phyloP scores from a whole-genome alignment of 2,329 filamentous ascomycete genomes.

The Ramularia endophylla region DNA sequence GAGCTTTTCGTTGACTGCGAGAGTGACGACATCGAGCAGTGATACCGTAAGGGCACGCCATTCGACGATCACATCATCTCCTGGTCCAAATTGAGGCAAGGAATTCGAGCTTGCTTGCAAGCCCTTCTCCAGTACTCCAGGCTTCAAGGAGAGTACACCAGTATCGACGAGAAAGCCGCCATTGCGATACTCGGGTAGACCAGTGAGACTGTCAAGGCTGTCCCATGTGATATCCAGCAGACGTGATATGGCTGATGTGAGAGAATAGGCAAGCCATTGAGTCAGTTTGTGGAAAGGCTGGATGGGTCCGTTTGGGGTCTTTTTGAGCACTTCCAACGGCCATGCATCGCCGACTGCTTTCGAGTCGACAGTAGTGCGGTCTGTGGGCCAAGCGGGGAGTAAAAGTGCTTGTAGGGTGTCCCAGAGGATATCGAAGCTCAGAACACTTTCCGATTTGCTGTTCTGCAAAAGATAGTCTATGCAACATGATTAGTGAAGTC shows the following conservation, averaged over 20 bases:
- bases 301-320: slow-evolving; percentile 59
- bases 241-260: slow-evolving; percentile 85
- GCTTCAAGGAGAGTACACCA: slow-evolving; percentile 71
- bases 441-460: slow-evolving; percentile 79
- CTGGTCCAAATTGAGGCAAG: slow-evolving; percentile 64
- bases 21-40: slow-evolving; percentile 65
- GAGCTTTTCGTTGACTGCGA: slow-evolving; percentile 62
- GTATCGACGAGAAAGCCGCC: slow-evolving; percentile 83
- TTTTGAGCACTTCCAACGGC: slow-evolving; percentile 52
- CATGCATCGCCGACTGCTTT: slow-evolving; percentile 88
- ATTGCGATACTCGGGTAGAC: slow-evolving; percentile 86
- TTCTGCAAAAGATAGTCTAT: slow-evolving; percentile 87
- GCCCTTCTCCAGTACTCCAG: slow-evolving; percentile 63
- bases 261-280: slow-evolving; percentile 89
- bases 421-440: slow-evolving; percentile 85
- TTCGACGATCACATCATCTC: slow-evolving; percentile 76
- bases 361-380: slow-evolving; percentile 80
- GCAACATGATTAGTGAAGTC: no score
- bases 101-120: slow-evolving; percentile 65
- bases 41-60: slow-evolving; percentile 72
- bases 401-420: slow-evolving; percentile 82
- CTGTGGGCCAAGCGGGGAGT: slow-evolving; percentile 79
- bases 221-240: slow-evolving; percentile 75
- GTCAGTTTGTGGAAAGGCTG: slow-evolving; percentile 92
- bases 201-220: slow-evolving; percentile 77